Conservation (phyloP, 2,329 filamentous ascomycete species). For the Aspergillus sergii region DNA sequence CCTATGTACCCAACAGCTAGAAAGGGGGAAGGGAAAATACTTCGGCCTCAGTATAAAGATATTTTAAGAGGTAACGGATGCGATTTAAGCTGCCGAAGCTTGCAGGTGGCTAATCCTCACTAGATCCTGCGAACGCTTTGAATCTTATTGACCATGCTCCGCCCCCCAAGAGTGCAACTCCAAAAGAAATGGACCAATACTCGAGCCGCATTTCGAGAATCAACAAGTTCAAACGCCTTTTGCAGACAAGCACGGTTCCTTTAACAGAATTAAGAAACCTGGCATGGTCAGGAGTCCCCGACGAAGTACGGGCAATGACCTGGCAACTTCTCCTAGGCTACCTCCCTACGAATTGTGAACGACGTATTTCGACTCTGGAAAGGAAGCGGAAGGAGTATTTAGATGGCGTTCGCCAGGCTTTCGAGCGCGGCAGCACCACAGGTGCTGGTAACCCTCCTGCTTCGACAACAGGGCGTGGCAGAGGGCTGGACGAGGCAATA, state of each 20-base stretch:
- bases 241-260: slow-evolving; percentile 89
- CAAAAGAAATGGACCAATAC: slow-evolving; percentile 83
- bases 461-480: slow-evolving; percentile 56
- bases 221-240: slow-evolving; percentile 96
- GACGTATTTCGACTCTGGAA: slow-evolving; percentile 85
- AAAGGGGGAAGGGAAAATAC: slow-evolving; percentile 90
- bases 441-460: slow-evolving; percentile 45
- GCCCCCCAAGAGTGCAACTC: slow-evolving; percentile 69
- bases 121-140: slow-evolving; percentile 84
- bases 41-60: slow-evolving; percentile 96
- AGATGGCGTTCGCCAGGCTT: slow-evolving; percentile 77
- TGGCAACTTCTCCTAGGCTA: slow-evolving; percentile 97
- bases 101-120: background rate
- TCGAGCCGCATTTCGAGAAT: slow-evolving; percentile 89
- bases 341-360: slow-evolving; percentile 92
- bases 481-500: slow-evolving; percentile 91
- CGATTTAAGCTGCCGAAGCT: background rate
- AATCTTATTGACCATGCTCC: slow-evolving; percentile 90
- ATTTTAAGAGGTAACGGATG: slow-evolving; percentile 68
- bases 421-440: slow-evolving; percentile 56
- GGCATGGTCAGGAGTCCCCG: slow-evolving; percentile 92
- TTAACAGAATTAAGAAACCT: slow-evolving; percentile 79
- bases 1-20: slow-evolving; percentile 85
- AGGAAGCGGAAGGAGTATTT: slow-evolving; percentile 95
- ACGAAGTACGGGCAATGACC: slow-evolving; percentile 97